Conservation (phyloP, 2,329 filamentous ascomycete genomes). For the Ciborinia camelliae region DNA sequence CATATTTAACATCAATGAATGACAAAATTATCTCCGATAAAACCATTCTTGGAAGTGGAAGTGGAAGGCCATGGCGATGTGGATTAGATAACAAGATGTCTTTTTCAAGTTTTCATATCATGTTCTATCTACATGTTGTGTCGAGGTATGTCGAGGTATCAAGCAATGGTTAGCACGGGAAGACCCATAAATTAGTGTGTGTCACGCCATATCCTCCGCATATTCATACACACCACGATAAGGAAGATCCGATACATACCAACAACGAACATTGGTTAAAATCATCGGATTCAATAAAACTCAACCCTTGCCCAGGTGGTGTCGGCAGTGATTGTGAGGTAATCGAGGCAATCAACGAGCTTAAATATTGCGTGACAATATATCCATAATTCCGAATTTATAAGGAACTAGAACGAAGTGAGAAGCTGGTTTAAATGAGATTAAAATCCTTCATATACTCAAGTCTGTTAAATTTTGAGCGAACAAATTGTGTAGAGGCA, state of each 20-base stretch:
- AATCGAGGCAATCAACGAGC: not conserved
- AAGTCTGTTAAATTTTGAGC: not conserved
- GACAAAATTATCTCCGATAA: not conserved
- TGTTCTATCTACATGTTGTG: not conserved
- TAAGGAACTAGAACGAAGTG: not conserved
- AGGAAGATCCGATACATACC: not conserved
- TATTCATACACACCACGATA: constrained; percentile 14
- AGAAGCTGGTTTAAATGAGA: not conserved
- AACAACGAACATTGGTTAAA: constrained; percentile 1
- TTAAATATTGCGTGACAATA: constrained; percentile 10
- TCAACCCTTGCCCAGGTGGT: not conserved
- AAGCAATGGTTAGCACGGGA: not conserved
- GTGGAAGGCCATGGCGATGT: not conserved
- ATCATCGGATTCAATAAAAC: not conserved
- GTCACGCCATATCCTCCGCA: constrained; percentile 12
- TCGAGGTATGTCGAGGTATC: too few relatives aligned
- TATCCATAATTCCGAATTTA: constrained; percentile 10
- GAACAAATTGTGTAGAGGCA: not conserved
- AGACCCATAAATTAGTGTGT: constrained; percentile 4
- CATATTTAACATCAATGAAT: not conserved
- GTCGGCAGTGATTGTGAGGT: not conserved
- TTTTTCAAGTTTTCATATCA: not conserved
- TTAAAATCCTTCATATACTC: not conserved
- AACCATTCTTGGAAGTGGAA: too few relatives aligned
- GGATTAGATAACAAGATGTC: not conserved